These are phyloP conservation scores for Naganishia sp. DNA, from an alignment of 1,284 basidiomycete species.

Conservation along the genomic window DNA sequence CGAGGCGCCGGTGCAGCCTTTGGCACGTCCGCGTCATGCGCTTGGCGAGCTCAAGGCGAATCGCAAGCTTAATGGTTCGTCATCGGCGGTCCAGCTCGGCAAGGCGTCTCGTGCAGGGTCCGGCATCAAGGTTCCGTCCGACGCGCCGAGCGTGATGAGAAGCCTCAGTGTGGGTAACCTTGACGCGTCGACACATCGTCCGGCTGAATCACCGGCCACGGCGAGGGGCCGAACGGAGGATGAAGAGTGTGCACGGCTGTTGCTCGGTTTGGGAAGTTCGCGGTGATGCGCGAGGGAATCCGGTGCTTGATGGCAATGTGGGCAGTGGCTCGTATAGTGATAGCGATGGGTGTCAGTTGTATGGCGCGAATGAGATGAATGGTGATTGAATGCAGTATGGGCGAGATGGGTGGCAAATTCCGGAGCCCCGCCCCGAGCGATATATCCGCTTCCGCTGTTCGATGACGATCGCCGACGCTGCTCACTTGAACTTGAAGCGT, in stretches of 20 bases:
- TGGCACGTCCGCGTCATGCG: constrained; percentile 10
- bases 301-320: not conserved
- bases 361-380: not conserved
- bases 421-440: too few relatives aligned
- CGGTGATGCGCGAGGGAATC: not conserved
- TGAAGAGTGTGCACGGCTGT: constrained; percentile 33
- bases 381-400: not conserved
- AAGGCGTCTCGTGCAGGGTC: not conserved
- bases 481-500: too few relatives aligned
- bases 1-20: not conserved
- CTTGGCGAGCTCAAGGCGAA: constrained; percentile 13
- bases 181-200: not conserved
- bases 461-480: not conserved
- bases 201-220: not conserved
- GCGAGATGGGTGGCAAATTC: not conserved
- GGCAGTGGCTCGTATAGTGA: not conserved
- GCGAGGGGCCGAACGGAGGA: constrained; percentile 22
- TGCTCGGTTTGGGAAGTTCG: constrained; percentile 31
- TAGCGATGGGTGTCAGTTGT: constrained; percentile 9
- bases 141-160: not conserved
- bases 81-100: constrained; percentile 3
- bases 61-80: constrained; percentile 14
- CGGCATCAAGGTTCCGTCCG: not conserved
- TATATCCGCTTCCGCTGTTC: not conserved
- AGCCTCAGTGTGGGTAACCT: constrained; percentile 5